These are phyloP conservation scores for Tremella mesenterica DNA, from an alignment of 768 basidiomycete genomes.

Conservation along the genomic window DNA sequence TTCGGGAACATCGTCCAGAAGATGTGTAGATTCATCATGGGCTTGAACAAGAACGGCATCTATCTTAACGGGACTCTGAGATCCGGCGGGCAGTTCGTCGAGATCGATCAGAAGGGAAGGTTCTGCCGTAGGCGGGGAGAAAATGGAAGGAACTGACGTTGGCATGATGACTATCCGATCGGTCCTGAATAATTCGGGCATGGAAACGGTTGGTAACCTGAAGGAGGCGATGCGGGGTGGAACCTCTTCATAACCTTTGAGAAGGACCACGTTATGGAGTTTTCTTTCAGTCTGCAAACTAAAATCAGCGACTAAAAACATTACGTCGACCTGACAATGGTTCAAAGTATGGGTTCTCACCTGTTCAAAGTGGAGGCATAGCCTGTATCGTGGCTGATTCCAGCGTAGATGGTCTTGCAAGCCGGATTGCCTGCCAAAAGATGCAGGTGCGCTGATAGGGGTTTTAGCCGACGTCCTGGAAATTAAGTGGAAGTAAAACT, in stretches of 20 bases:
- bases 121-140: background rate
- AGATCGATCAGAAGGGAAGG: background rate
- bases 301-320: background rate
- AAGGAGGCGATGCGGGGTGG: background rate
- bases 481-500: no score
- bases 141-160: background rate
- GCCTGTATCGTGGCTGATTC: background rate
- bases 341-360: no score
- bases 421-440: background rate
- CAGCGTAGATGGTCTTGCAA: background rate
- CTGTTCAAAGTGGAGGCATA: background rate
- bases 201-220: background rate
- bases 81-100: no score
- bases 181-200: background rate
- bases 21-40: background rate
- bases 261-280: background rate
- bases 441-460: background rate
- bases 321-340: no score
- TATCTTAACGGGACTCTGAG: no score
- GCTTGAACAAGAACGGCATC: no score
- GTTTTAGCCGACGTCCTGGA: no score
- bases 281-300: background rate
- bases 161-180: background rate
- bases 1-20: background rate
- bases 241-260: background rate